These are phyloP conservation scores for Ceriops tagal DNA, from an alignment of 345 rosid genomes.

Conservation along the genomic window DNA sequence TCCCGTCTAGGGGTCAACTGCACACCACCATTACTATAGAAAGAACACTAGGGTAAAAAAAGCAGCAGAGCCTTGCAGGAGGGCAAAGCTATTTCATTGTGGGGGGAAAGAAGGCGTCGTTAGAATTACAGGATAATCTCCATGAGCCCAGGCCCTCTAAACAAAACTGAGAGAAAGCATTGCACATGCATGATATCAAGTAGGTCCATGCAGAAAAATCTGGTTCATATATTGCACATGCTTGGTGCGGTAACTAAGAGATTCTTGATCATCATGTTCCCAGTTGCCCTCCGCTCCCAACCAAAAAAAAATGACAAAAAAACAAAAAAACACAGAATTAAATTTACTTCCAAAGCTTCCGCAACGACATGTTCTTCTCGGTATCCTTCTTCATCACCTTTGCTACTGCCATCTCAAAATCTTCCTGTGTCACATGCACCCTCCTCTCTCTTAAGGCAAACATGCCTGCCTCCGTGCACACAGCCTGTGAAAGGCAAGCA, in stretches of 20 bases:
- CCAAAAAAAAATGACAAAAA: neutral
- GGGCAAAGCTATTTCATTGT: no score
- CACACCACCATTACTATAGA: no score
- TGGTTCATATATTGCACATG: neutral
- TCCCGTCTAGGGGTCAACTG: no score
- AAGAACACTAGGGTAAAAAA: no score
- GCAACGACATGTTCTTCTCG: slow-evolving; percentile 95
- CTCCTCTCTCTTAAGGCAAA: slow-evolving; percentile 97
- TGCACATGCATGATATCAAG: neutral
- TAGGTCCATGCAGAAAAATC: neutral
- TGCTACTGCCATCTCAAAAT: slow-evolving; percentile 98
- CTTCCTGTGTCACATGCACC: slow-evolving; percentile 98
- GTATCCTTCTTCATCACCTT: slow-evolving; percentile 99
- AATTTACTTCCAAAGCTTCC: slow-evolving; percentile 93
- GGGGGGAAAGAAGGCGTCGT: no score
- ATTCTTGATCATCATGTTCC: neutral
- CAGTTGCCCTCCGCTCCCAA: neutral
- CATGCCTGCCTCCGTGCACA: slow-evolving; percentile 99
- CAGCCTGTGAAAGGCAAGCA: slow-evolving; percentile 54
- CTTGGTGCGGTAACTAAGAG: neutral
- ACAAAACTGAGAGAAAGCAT: no score
- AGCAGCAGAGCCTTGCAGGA: no score
- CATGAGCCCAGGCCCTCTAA: no score
- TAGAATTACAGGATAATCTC: no score
- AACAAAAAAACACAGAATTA: neutral